These are phyloP conservation scores for Candida vaughaniae DNA, from an alignment of 805 yeast species.

Conservation along the genomic window DNA sequence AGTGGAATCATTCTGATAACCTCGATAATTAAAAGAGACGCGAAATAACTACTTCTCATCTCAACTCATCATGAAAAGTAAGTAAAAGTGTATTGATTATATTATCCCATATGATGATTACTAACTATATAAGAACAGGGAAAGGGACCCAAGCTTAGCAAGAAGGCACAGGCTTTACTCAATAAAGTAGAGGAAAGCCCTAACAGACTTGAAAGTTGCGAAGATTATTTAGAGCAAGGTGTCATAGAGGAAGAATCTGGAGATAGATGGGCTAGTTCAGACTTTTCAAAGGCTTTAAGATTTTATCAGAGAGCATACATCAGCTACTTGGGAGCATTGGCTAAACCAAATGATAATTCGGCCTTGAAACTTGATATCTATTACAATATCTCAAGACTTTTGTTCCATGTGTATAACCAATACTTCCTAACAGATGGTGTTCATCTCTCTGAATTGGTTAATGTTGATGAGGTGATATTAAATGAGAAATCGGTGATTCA, in stretches of 20 bases:
- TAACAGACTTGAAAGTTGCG: constrained; percentile 38
- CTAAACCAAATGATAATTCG: constrained; percentile 1
- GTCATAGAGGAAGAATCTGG: constrained; percentile 70
- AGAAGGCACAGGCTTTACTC: constrained; percentile 12
- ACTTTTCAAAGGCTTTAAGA: constrained; percentile 59
- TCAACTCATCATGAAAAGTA: constrained; percentile 14
- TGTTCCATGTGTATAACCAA: constrained; percentile 56
- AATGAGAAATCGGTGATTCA: constrained; percentile 31
- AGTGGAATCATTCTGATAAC: constrained; percentile 2
- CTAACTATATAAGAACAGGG: constrained; percentile 12
- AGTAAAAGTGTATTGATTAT: constrained; percentile 2
- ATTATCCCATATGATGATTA: too few species aligned
- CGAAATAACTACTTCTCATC: too few species aligned
- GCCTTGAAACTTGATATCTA: constrained; percentile 39
- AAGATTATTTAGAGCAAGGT: constrained; percentile 57
- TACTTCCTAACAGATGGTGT: constrained; percentile 50
- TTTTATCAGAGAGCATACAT: constrained; percentile 60
- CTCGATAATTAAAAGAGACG: not conserved
- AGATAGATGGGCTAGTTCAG: constrained; percentile 70
- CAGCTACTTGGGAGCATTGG: constrained; percentile 22
- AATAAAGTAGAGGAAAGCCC: not conserved
- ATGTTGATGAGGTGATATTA: constrained; percentile 30
- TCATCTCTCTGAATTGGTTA: constrained; percentile 25
- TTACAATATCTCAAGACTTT: constrained; percentile 59
- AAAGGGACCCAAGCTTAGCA: constrained; percentile 18